Evolutionary conservation across 768 basidiomycete species (phyloP).

Genomic region (Mycena belliarum): DNA sequence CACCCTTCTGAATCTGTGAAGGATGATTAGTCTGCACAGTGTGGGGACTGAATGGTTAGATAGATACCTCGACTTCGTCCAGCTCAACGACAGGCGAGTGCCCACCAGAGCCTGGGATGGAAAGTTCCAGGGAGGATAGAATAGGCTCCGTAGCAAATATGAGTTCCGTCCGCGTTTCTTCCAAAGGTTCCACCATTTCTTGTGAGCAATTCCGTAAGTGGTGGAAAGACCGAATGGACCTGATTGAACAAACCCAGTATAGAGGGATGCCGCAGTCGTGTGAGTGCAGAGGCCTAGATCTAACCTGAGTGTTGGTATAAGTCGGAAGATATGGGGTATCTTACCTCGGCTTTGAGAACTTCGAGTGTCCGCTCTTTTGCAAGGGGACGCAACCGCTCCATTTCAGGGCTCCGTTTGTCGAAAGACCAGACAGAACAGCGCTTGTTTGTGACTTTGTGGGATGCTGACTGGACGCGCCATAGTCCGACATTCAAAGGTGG

Average conservation of each 20-base stretch:
- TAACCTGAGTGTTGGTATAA: slow-evolving; percentile 13
- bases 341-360: slow-evolving; percentile 87
- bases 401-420: slow-evolving; percentile 77
- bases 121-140: slow-evolving; percentile 76
- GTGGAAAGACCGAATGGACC: background rate
- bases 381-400: slow-evolving; percentile 64
- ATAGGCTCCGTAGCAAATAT: slow-evolving; percentile 94
- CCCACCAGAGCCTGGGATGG: slow-evolving; percentile 66
- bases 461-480: slow-evolving; percentile 87
- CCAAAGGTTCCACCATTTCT: slow-evolving; percentile 98
- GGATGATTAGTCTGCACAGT: slow-evolving; percentile 15
- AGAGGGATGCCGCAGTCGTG: slow-evolving; percentile 88
- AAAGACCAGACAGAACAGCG: slow-evolving; percentile 88
- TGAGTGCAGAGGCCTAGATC: slow-evolving; percentile 75
- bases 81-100: slow-evolving; percentile 70
- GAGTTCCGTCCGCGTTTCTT: slow-evolving; percentile 87
- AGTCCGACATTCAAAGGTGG: slow-evolving; percentile 73
- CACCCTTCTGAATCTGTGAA: slow-evolving; percentile 89
- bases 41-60: slow-evolving; percentile 1
- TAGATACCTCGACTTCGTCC: slow-evolving; percentile 88
- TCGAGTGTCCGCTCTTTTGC: slow-evolving; percentile 79
- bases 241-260: slow-evolving; percentile 64
- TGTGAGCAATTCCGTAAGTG: slow-evolving; percentile 11
- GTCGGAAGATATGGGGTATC: slow-evolving; percentile 22
- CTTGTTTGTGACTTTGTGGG: slow-evolving; percentile 88